Percentiles rank a stretch among this genome's conserved stretches.
phyloP scores from a whole-genome alignment of 2,329 filamentous ascomycete species.

The Aspergillus hortae region DNA sequence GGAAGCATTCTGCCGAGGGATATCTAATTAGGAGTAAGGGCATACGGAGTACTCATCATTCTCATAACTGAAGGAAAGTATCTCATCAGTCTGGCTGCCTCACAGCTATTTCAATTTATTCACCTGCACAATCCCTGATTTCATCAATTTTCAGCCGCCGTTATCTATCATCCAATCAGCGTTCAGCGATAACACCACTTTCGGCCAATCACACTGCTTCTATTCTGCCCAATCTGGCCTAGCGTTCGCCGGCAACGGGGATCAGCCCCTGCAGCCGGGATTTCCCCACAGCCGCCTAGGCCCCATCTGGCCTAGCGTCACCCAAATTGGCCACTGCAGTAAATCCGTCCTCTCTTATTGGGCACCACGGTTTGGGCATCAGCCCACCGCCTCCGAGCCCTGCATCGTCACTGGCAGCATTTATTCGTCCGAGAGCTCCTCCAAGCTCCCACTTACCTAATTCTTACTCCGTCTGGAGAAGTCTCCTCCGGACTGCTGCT shows the following conservation, averaged over 20 bases:
- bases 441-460: neutral
- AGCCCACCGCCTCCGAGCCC: neutral
- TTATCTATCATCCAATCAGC: constrained; percentile 19
- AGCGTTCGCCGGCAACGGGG: constrained; percentile 23
- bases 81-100: no score
- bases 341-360: neutral
- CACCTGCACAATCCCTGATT: no score
- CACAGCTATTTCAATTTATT: no score
- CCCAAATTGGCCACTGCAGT: neutral
- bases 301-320: constrained; percentile 1
- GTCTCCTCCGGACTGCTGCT: neutral
- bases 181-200: constrained; percentile 17
- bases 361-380: neutral
- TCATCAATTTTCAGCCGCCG: no score
- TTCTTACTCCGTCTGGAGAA: constrained; percentile 1
- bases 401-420: neutral
- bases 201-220: constrained; percentile 20
- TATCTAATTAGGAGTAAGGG: no score
- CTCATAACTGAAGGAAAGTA: no score
- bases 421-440: no score
- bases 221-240: constrained; percentile 14
- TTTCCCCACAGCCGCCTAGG: constrained; percentile 16
- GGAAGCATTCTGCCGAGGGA: no score
- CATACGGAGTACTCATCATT: no score
- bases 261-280: constrained; percentile 24